A percentile compares a stretch with the other conserved stretches of the same genome.
Evolutionary conservation across 257 asterid genomes (phyloP).

Genomic region (Nicotiana tomentosiformis): DNA sequence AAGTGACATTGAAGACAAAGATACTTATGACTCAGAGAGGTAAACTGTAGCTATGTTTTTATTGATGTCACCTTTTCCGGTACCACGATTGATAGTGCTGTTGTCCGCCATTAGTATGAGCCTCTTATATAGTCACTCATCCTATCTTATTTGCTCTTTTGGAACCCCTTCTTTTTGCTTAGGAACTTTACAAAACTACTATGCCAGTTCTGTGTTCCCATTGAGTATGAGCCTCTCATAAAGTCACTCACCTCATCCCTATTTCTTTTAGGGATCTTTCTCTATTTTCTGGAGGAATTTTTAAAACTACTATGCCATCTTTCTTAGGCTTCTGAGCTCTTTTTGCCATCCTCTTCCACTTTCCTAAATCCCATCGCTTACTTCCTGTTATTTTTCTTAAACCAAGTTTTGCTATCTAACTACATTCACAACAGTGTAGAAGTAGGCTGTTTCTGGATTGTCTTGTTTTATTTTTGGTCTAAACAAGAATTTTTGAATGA

Average conservation of each 20-base stretch:
- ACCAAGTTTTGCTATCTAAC: neutral
- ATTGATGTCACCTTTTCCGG: neutral
- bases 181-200: neutral
- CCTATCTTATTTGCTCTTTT: neutral
- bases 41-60: conserved; percentile 5
- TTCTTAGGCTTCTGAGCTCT: neutral
- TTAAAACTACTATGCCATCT: neutral
- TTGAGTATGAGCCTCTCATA: neutral
- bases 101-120: neutral
- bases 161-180: neutral
- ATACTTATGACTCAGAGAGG: conserved; percentile 33
- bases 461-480: no score
- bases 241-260: neutral
- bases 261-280: neutral
- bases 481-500: no score
- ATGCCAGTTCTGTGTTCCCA: neutral
- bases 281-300: neutral
- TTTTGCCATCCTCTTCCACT: neutral
- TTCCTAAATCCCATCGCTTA: neutral
- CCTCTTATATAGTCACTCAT: neutral
- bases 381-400: neutral
- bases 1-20: conserved; percentile 13
- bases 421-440: neutral
- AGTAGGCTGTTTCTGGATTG: conserved; percentile 7
- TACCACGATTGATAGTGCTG: neutral